Base-by-base conservation (phyloP, 768 basidiomycete genomes). In the Steccherinum ochraceum region DNA sequence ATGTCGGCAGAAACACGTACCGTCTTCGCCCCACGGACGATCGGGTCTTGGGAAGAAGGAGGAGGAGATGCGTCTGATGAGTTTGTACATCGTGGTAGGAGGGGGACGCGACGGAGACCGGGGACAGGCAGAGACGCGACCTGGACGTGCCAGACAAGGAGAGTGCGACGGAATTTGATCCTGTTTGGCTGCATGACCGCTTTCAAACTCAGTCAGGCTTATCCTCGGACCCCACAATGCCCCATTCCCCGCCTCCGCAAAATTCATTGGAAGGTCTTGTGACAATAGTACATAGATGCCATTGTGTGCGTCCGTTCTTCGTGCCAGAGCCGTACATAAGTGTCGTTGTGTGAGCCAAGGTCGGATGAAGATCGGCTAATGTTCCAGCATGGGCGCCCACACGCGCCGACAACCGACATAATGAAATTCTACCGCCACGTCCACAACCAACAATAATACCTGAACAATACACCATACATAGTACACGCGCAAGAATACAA, bases 11-110 rank as follows among this genome's bases (percentile, higher is more conserved):
- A n/a, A 51, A 43, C 24, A 72, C 81, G 72, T 59, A 86, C 86
- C 81, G 63, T 89, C 86, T 50, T 89, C 85, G 58, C 76, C 75
- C 87, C 86, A 88, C 26, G 85, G 83, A 52, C 84, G 74, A 66
- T 88, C 86, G 21, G 81, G 77, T 48, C 86, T 79, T 23, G 83
- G 81, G 58, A 86, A 78, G 19, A 86, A 73, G 12, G 81, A 81
- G 59, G 77, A 74, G 0, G 86, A 88, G 53, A 88, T 81, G 42
- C 85, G 81, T 57, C 86, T 77, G 56, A 89, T 67, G 56, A 89
- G 72, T 56, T 77, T 75, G 68, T 86, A 86, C 86, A 89, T 85
- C 30, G 30, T 35, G 30, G 30, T 7, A 16, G 16, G 30, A 16
- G 30, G 7, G 30, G 30, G 30, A 35, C 30, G 30, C 30, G 30